A percentile compares a stretch with the other conserved stretches of the same genome.
These are phyloP conservation scores for Coniferiporia sulphurascens DNA, from an alignment of 1,284 basidiomycete species.

Conservation along the genomic window DNA sequence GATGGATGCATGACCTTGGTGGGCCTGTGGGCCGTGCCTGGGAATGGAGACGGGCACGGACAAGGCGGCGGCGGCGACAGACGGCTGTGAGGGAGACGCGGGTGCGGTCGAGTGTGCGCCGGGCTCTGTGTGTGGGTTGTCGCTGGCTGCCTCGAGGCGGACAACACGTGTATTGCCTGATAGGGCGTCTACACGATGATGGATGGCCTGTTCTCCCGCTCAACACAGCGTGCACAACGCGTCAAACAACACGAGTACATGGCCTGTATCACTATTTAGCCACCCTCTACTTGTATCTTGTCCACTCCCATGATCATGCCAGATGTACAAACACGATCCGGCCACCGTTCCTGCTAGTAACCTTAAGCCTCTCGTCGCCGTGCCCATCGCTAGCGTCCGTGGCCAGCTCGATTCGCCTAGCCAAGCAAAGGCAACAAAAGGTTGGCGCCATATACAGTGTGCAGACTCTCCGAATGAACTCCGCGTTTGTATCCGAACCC, in stretches of 20 bases:
- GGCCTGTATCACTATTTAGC: constrained; percentile 3
- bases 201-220: not conserved
- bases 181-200: not conserved
- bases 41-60: no score
- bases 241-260: not conserved
- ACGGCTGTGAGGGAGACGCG: no score
- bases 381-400: constrained; percentile 46
- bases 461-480: constrained; percentile 71
- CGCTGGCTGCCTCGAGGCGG: not conserved
- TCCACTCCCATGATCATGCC: constrained; percentile 15
- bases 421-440: constrained; percentile 36
- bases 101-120: no score
- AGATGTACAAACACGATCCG: constrained; percentile 22
- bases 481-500: constrained; percentile 38
- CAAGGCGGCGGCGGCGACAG: no score
- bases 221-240: not conserved
- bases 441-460: constrained; percentile 67
- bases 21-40: no score
- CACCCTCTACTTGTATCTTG: not conserved
- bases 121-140: no score
- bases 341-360: constrained; percentile 22
- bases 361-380: constrained; percentile 21
- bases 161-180: not conserved
- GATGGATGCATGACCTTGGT: no score
- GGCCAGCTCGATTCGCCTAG: constrained; percentile 66